Evolutionary conservation across 768 basidiomycete genomes (phyloP), one percentile per base, ranked within the genome.

Genomic region (Termitomyces sp.): DNA sequence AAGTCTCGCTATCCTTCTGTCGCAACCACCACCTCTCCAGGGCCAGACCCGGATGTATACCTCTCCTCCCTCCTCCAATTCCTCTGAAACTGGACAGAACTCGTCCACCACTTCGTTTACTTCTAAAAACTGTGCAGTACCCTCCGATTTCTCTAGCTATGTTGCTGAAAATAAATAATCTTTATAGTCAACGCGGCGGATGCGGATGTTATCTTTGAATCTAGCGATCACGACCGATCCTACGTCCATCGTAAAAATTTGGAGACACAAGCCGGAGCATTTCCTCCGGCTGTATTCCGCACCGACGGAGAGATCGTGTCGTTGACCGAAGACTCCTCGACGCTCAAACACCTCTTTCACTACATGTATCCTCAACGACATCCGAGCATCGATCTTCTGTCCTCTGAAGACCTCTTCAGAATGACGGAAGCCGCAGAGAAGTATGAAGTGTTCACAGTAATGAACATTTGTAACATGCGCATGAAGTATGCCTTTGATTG

Each of bases 301-400:
- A 23, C 14, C 47, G 34, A 16, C 7, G 14, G 47, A 34, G 21
- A 34, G 19, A 34, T 48, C 32, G 32, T 34, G 7, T 16, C 19
- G 19, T 29, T 48, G 6, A 34, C 47, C 21, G 32, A 48, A 19
- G 32, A 48, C 14, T 48, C 47, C 19, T 34, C 31, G 29, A 47
- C 43, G 2, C 43, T 25, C 7, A 11, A 44, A 17, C 3, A 27
- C 17, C 45, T 47, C 11, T 47, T 47, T 19, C n/a, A 31, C 31
- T 47, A 32, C 31, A 3, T 47, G 27, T 27, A 44, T 44, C 43
- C 25, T n/a, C 59, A 59, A 14, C 57, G 54, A 31, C 59, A 62
- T 29, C 21, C 56, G 7, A 44, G 16, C 43, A 16, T 44, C 5
- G 25, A 44, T 44, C 5, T 14, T 27, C 16, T 44, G 43, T 17